Evolutionary conservation across 805 yeast species (phyloP).

Genomic region (Hanseniaspora vineae): DNA sequence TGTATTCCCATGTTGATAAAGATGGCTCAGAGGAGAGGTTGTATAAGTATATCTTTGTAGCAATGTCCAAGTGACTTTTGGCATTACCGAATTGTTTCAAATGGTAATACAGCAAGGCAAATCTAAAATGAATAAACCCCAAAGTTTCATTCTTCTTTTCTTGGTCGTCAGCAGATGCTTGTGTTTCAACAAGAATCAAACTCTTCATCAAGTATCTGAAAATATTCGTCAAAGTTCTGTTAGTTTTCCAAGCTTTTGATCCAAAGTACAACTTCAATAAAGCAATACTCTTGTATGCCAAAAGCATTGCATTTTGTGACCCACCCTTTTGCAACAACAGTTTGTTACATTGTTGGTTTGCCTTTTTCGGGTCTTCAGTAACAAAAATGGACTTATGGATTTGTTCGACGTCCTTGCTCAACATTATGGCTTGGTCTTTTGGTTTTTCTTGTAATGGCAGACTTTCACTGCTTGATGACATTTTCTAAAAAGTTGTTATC

Average conservation of each 20-base stretch:
- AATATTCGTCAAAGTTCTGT: conserved; percentile 30
- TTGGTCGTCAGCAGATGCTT: conserved; percentile 33
- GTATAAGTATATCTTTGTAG: conserved; percentile 28
- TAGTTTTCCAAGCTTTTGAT: conserved; percentile 30
- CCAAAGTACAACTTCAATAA: conserved; percentile 31
- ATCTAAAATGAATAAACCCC: conserved; percentile 35
- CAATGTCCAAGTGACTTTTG: conserved; percentile 27
- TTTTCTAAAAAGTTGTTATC: no score
- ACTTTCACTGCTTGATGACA: no score
- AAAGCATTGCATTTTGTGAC: not conserved
- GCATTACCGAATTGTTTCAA: conserved; percentile 32
- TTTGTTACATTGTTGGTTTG: conserved; percentile 27
- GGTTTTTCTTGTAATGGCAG: no score
- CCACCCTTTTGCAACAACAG: conserved; percentile 21
- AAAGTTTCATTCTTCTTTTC: conserved; percentile 21
- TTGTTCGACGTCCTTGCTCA: conserved; percentile 27
- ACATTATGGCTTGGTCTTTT: no score
- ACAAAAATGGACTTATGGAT: conserved; percentile 33
- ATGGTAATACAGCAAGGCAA: conserved; percentile 35
- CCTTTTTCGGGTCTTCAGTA: conserved; percentile 31
- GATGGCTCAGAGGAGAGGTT: conserved; percentile 29
- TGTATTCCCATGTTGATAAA: conserved; percentile 31
- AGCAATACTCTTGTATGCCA: conserved; percentile 34
- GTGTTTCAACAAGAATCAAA: conserved; percentile 29
- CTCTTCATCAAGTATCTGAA: conserved; percentile 25